phyloP scores from a whole-genome alignment of 78 protist genomes.

The Diacronema lutheri region DNA sequence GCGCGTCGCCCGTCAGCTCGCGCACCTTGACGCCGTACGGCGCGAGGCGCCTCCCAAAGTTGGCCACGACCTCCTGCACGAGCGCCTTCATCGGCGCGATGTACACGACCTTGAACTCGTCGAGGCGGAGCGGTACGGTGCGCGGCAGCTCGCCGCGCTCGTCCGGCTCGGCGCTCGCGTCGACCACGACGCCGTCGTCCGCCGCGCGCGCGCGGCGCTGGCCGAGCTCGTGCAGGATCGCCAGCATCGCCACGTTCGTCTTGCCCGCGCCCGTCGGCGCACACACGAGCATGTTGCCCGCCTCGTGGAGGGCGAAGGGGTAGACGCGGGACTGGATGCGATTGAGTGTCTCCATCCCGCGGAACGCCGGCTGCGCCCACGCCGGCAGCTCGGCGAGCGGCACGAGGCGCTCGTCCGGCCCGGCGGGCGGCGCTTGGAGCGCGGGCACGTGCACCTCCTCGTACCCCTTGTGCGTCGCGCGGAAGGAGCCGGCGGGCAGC shows the following conservation, averaged over 20 bases:
- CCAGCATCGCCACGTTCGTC: conserved; percentile 98
- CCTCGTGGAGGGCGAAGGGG: conserved; percentile 61
- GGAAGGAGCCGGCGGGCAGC: conserved; percentile 74
- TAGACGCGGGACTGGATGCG: conserved; percentile 67
- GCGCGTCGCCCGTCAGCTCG: conserved; percentile 97
- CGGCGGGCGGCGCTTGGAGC: conserved; percentile 26
- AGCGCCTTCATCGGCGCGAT: conserved; percentile 99
- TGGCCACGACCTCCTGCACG: conserved; percentile 90
- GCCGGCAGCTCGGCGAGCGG: conserved; percentile 62
- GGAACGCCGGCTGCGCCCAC: conserved; percentile 85
- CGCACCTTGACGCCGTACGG: conserved; percentile 39
- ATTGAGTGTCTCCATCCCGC: conserved; percentile 59
- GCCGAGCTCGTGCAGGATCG: conserved; percentile 88
- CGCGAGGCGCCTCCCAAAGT: conserved; percentile 75
- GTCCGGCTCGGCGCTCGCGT: too few relatives aligned
- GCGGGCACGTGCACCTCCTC: conserved; percentile 83
- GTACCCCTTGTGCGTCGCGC: conserved; percentile 71
- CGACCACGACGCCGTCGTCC: background rate
- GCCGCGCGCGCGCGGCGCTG: conserved; percentile 5
- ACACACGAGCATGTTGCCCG: conserved; percentile 91
- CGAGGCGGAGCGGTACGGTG: background rate
- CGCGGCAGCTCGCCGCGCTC: too few relatives aligned
- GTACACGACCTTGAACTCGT: conserved; percentile 85
- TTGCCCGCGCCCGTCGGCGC: conserved; percentile 99
- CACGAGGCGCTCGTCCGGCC: conserved; percentile 32